Evolutionary conservation across 1,284 basidiomycete genomes (phyloP), one percentile per base, ranked within the genome.

Genomic region (Amylostereum areolatum): DNA sequence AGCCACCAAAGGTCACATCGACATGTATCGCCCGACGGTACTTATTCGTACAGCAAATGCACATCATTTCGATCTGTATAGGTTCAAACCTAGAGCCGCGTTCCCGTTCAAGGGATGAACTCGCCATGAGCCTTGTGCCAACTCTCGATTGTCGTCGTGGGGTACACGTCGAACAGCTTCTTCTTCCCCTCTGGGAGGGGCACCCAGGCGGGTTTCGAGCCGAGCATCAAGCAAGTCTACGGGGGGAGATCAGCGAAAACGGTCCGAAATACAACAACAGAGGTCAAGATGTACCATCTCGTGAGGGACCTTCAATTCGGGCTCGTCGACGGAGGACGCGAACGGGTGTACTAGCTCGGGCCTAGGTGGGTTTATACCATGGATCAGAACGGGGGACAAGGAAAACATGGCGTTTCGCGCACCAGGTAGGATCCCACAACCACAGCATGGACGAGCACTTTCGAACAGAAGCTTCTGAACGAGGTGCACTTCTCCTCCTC

Each of bases 361-460:
- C 80, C 80, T 81, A 44, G 5, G 36, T 39, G 8, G 7, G 45
- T 27, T 28, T 30, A 33, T 5, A 12, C 24, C 34, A 40, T 25
- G 5, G 29, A 6, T 27, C 8, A 30, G 3, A 31, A 31, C 25
- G 9, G n/a, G 3, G 11, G 29, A 37, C 29, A 28, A 24, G 35
- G 41, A 41, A 37, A 18, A 37, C 27, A 28, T 18, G 43, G n/a
- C 37, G 37, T 18, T 25, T 12, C 4, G 58, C 66, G 33, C 43
- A 80, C 80, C 79, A 81, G 2, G 50, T 54, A 42, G 67, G 56
- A 47, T 81, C 77, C 46, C 73, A 83, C 8, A 80, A 57, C 81
- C 81, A 83, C 3, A 83, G 63, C 80, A 83, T 82, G 40, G 70
- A 61, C 1, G 79, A 77, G 57, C 79, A 83, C 54, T 72, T 75